These are phyloP conservation scores for Claviceps humidiphila DNA, from an alignment of 2,329 filamentous ascomycete species.

Conservation along the genomic window DNA sequence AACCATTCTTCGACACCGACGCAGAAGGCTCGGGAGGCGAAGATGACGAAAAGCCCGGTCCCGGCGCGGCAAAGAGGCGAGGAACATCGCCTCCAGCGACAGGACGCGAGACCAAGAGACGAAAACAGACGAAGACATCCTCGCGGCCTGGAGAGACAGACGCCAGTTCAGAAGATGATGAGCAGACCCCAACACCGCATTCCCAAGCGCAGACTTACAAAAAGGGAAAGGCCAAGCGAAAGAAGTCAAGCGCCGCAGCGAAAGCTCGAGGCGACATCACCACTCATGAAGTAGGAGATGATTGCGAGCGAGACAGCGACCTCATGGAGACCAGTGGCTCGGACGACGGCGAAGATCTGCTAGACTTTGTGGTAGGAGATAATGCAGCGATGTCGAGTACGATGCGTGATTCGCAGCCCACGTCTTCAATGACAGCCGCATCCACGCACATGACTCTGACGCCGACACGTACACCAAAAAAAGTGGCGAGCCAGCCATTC, in stretches of 20 bases:
- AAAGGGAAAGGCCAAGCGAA: conserved; percentile 12
- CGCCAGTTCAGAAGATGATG: conserved; percentile 10
- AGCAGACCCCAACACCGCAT: conserved; percentile 4
- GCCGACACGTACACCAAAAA: background rate
- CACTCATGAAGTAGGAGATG: conserved; percentile 36
- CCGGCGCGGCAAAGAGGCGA: conserved; percentile 3
- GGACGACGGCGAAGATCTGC: conserved; percentile 34
- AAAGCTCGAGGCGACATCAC: conserved; percentile 20
- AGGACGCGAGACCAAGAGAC: conserved; percentile 10
- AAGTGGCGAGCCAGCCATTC: conserved; percentile 17
- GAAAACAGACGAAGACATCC: conserved; percentile 4
- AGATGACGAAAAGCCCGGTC: conserved; percentile 2
- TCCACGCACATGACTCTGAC: conserved; percentile 8
- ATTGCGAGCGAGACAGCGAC: conserved; percentile 37
- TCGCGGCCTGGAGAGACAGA: conserved; percentile 9
- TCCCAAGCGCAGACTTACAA: conserved; percentile 5
- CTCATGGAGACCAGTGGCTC: conserved; percentile 32
- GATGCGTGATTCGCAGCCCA: conserved; percentile 18
- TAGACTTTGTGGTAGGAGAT: conserved; percentile 45
- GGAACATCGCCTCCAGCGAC: background rate
- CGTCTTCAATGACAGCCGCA: conserved; percentile 13
- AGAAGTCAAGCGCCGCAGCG: conserved; percentile 7
- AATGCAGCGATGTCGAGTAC: conserved; percentile 27
- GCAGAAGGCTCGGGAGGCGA: conserved; percentile 17
- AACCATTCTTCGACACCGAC: conserved; percentile 29